Conservation (phyloP, 208 protist genomes). For the Angomonas desouzai region DNA sequence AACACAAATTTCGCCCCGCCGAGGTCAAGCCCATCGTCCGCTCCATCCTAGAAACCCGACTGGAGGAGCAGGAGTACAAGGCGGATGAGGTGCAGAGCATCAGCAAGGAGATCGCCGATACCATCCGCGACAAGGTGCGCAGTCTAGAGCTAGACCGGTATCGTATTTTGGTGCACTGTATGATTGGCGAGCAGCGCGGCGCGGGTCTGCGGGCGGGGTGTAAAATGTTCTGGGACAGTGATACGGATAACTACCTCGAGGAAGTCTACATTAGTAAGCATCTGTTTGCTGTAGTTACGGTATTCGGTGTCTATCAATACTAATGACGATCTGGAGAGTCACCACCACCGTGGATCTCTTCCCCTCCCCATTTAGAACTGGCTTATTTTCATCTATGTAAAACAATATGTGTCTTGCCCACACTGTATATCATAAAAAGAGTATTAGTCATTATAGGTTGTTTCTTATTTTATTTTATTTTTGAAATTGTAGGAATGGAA, state of each 20-base stretch:
- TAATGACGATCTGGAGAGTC: constrained; percentile 27
- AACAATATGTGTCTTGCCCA: no score
- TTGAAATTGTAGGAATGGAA: no score
- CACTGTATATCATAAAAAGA: no score
- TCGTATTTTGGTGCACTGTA: constrained; percentile 92
- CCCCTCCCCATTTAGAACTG: background rate
- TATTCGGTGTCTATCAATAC: constrained; percentile 93
- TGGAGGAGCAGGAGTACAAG: constrained; percentile 88
- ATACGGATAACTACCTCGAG: constrained; percentile 93
- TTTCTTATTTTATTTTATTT: no score
- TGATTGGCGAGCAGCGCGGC: constrained; percentile 92
- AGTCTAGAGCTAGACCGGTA: constrained; percentile 87
- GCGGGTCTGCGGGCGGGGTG: constrained; percentile 89
- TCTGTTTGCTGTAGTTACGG: constrained; percentile 89
- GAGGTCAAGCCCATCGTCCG: constrained; percentile 82
- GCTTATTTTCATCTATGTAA: constrained; percentile 2
- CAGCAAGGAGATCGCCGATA: constrained; percentile 92
- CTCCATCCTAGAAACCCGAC: constrained; percentile 60
- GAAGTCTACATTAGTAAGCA: constrained; percentile 89
- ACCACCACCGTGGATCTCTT: background rate
- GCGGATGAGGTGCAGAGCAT: constrained; percentile 88
- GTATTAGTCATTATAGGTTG: no score
- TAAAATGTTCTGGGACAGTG: constrained; percentile 95
- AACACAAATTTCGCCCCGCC: constrained; percentile 77
- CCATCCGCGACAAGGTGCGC: constrained; percentile 80